Evolutionary conservation across 2,329 filamentous ascomycete species (phyloP).

Genomic region (Penicillium brasilianum): DNA sequence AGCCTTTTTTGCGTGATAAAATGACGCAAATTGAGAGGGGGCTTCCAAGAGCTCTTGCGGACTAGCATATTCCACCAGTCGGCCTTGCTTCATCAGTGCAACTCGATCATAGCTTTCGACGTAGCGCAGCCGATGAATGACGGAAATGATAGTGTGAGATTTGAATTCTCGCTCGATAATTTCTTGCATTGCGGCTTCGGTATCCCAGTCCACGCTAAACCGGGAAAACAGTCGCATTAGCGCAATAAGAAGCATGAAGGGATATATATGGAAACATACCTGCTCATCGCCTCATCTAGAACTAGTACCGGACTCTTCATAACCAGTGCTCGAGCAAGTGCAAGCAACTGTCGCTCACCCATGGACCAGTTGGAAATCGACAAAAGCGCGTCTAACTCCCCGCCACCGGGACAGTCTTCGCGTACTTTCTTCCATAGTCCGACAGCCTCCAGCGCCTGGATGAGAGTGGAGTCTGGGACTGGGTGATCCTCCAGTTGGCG

Average conservation of each 20-base stretch:
- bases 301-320: conserved; percentile 19
- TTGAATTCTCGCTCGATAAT: conserved; percentile 34
- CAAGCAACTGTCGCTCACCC: conserved; percentile 74
- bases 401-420: conserved; percentile 13
- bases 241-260: background rate
- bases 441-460: conserved; percentile 28
- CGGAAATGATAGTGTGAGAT: conserved; percentile 35
- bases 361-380: conserved; percentile 62
- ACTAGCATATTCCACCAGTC: conserved; percentile 24
- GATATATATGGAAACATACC: conserved; percentile 6
- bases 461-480: conserved; percentile 32
- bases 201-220: conserved; percentile 22
- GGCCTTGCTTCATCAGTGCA: conserved; percentile 31
- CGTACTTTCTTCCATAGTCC: conserved; percentile 33
- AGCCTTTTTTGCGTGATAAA: conserved; percentile 7
- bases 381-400: conserved; percentile 38
- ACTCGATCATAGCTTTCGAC: conserved; percentile 36
- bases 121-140: conserved; percentile 35
- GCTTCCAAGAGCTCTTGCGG: conserved; percentile 8
- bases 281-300: conserved; percentile 31
- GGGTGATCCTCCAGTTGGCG: conserved; percentile 25
- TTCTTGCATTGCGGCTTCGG: conserved; percentile 33
- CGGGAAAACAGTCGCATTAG: background rate
- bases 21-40: conserved; percentile 2
- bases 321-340: conserved; percentile 69